Evolutionary conservation across 2,329 filamentous ascomycete genomes (phyloP), one percentile per base, ranked within the genome.

Genomic region (Calonectria honghensis): DNA sequence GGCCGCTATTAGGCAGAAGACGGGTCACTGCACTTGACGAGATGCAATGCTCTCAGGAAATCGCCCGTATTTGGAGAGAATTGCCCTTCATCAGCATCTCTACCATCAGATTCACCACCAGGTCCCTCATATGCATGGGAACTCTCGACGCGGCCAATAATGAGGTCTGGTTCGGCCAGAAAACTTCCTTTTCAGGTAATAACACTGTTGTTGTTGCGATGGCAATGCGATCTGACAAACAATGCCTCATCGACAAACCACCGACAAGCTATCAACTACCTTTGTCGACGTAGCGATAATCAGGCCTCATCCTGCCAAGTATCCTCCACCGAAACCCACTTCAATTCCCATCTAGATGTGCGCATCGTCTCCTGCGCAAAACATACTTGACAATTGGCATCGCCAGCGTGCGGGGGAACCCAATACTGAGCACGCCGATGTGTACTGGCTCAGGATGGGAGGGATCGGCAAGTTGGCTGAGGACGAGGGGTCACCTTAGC

Each of bases 141-240:
- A 63, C 71, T 74, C 29, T 59, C 11, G 41, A 27, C 31, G 66
- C 63, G 68, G 73, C 79, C 79, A 81, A 81, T 81, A 73, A 67
- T 52, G 75, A 64, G n/a, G 57, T 41, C 63, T 52, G 69, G 61
- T 77, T 70, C 13, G 59, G 3, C 67, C 52, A 72, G 35, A 48
- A 74, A 51, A 72, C 77, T 81, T 80, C 79, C 78, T 76, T 73
- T 79, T 81, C 74, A 51, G 79, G 79, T 41, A 80, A 73, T 32
- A 70, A 75, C 70, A 79, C 29, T 68, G 73, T 66, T 73, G 73
- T 77, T 68, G 73, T 76, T 69, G 63, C 35, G 70, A 74, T 16
- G 66, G 73, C 73, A 50, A 61, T 70, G 68, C 39, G 31, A 37
- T 41, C 13, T 54, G 14, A 32, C 18, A 18, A 51, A 16, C 32